Conservation (phyloP, 441 rosid species). For the Macaranga tanarius region DNA sequence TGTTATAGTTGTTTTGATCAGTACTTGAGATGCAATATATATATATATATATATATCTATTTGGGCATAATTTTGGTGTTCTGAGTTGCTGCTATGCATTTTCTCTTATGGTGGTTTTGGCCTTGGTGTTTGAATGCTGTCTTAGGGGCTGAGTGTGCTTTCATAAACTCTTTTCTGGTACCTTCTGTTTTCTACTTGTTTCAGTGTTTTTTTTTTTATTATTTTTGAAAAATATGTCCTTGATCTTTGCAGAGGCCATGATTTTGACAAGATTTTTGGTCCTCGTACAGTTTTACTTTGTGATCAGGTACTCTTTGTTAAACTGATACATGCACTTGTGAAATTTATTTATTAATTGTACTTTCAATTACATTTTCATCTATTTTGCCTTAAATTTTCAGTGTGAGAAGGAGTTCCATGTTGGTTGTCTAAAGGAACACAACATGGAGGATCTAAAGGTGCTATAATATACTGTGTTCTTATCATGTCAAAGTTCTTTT, state of each 20-base stretch:
- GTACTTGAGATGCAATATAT: neutral
- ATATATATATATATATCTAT: neutral
- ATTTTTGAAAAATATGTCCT: slow-evolving; percentile 8
- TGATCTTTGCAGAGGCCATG: slow-evolving; percentile 56
- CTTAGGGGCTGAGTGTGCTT: neutral
- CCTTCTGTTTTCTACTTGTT: neutral
- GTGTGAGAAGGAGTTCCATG: slow-evolving; percentile 97
- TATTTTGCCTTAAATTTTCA: slow-evolving; percentile 29
- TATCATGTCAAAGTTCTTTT: neutral
- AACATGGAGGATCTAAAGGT: slow-evolving; percentile 83
- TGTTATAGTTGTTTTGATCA: neutral
- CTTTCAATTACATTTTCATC: slow-evolving; percentile 14
- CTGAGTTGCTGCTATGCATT: neutral
- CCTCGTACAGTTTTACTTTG: slow-evolving; percentile 80
- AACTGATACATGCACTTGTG: slow-evolving; percentile 9
- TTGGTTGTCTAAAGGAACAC: slow-evolving; percentile 87
- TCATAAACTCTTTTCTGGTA: neutral
- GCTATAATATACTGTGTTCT: slow-evolving; percentile 18
- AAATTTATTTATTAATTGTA: slow-evolving; percentile 14
- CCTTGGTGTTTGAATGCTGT: neutral
- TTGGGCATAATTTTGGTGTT: neutral
- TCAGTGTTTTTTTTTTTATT: neutral
- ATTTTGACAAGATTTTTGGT: slow-evolving; percentile 67
- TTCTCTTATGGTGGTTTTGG: neutral
- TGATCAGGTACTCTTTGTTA: slow-evolving; percentile 65